Percentiles rank a stretch among this genome's conserved stretches.
Conservation (phyloP, 129 eudicot species). For the Flaveria bidentis region DNA sequence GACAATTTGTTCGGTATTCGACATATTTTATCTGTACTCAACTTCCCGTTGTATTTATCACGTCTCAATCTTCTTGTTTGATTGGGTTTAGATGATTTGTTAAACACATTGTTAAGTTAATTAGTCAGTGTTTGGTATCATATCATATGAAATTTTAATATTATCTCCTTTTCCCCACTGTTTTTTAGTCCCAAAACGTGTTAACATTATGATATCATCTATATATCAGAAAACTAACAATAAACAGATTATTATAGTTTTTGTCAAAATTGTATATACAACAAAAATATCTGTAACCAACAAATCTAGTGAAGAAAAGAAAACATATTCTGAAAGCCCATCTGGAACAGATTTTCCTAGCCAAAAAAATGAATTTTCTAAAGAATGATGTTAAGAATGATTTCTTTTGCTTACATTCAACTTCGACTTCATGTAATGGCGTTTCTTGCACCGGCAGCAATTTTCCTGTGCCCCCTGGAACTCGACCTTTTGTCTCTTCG, state of each 20-base stretch:
- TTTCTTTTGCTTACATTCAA: conserved; percentile 37
- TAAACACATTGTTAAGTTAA: no score
- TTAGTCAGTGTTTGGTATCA: no score
- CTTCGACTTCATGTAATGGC: conserved; percentile 18
- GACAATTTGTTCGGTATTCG: neutral
- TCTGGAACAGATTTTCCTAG: conserved; percentile 39
- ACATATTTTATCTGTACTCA: no score
- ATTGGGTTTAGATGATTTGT: no score
- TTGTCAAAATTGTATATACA: conserved; percentile 42
- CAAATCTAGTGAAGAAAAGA: conserved; percentile 13
- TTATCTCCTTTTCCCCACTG: no score
- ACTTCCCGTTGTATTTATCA: no score
- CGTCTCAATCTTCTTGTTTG: no score
- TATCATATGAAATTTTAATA: no score
- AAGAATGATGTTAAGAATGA: conserved; percentile 45
- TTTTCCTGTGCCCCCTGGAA: conserved; percentile 70
- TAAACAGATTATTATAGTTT: conserved; percentile 35
- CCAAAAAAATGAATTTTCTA: conserved; percentile 36
- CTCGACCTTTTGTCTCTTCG: conserved; percentile 52
- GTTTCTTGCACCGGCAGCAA: conserved; percentile 45
- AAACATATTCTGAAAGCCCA: conserved; percentile 22
- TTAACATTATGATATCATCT: no score
- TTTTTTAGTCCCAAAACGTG: no score
- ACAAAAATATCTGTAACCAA: conserved; percentile 23
- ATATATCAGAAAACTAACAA: neutral